A percentile compares a stretch with the other conserved stretches of the same genome.
phyloP scores from a whole-genome alignment of 2,329 filamentous ascomycete species.

The Rugonectria rugulosa region DNA sequence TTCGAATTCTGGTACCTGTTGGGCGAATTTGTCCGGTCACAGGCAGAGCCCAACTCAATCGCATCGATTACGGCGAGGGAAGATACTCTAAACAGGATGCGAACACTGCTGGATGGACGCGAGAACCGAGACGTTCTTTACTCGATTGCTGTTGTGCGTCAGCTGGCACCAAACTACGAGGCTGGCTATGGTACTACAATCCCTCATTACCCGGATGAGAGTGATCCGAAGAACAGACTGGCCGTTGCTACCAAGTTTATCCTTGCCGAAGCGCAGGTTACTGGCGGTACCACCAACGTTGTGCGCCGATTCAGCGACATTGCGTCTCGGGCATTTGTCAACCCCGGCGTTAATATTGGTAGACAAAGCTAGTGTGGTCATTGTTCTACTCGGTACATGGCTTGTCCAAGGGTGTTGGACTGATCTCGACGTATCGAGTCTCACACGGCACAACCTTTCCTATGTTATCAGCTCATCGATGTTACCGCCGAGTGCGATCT shows the following conservation, averaged over 20 bases:
- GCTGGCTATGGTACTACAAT: constrained; percentile 64
- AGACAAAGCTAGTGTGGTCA: constrained; percentile 29
- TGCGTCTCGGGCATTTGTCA: constrained; percentile 66
- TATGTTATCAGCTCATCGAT: constrained; percentile 27
- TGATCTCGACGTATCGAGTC: constrained; percentile 2
- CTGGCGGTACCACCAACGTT: constrained; percentile 77
- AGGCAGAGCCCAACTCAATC: constrained; percentile 62
- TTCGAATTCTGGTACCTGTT: constrained; percentile 85
- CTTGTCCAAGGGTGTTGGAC: neutral
- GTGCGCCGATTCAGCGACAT: constrained; percentile 75
- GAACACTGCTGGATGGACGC: constrained; percentile 76
- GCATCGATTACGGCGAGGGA: constrained; percentile 63
- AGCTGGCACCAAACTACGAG: constrained; percentile 72
- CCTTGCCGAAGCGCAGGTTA: constrained; percentile 66
- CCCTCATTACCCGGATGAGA: constrained; percentile 69
- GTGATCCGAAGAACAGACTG: constrained; percentile 70
- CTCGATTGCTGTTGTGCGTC: constrained; percentile 81
- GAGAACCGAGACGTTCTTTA: constrained; percentile 93
- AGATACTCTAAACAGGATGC: constrained; percentile 69
- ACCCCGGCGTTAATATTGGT: constrained; percentile 58
- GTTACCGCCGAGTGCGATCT: too few species aligned
- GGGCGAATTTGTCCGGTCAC: constrained; percentile 67
- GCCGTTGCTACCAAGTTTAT: constrained; percentile 76
- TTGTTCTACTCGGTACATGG: neutral
- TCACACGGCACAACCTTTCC: constrained; percentile 21